Percentiles rank a stretch among this genome's conserved stretches.
These are phyloP conservation scores for Aspergillus melleus DNA, from an alignment of 2,329 filamentous ascomycete species.

Conservation along the genomic window DNA sequence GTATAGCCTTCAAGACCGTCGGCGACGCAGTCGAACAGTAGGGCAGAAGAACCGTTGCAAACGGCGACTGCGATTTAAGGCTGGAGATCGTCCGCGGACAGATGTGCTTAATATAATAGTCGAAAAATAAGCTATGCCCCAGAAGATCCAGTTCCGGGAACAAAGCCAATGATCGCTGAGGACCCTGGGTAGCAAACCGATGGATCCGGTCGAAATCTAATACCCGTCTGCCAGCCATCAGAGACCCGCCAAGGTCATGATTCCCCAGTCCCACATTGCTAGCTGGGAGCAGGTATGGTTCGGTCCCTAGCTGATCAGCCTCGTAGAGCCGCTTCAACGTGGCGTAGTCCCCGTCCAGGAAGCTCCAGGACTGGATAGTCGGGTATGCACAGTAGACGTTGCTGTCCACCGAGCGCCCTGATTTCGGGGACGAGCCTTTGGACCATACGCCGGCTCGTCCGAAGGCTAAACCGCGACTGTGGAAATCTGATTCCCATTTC, in stretches of 20 bases:
- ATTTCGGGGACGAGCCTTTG: conserved; percentile 25
- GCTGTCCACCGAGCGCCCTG: conserved; percentile 18
- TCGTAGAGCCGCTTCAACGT: conserved; percentile 25
- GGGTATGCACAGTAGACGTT: conserved; percentile 31
- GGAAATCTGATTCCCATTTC: conserved; percentile 44
- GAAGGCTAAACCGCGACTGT: conserved; percentile 43
- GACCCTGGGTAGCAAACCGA: conserved; percentile 9
- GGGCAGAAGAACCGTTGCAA: conserved; percentile 42
- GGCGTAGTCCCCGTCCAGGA: conserved; percentile 31
- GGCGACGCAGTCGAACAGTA: conserved; percentile 41
- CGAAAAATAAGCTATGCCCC: conserved; percentile 35
- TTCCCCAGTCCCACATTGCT: conserved; percentile 18
- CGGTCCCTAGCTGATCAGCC: conserved; percentile 17
- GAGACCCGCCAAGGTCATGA: conserved; percentile 21
- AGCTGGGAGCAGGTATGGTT: not conserved
- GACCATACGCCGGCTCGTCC: conserved; percentile 45
- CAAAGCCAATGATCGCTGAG: conserved; percentile 21
- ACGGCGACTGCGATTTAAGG: conserved; percentile 35
- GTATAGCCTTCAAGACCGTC: conserved; percentile 38
- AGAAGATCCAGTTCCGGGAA: conserved; percentile 33
- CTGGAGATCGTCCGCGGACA: conserved; percentile 43
- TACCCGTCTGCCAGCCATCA: conserved; percentile 5
- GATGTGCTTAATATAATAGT: conserved; percentile 43
- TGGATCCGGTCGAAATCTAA: not conserved
- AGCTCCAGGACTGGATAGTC: conserved; percentile 29